Evolutionary conservation across 768 basidiomycete species (phyloP).

Genomic region (Brasilioporus rufonigricans): DNA sequence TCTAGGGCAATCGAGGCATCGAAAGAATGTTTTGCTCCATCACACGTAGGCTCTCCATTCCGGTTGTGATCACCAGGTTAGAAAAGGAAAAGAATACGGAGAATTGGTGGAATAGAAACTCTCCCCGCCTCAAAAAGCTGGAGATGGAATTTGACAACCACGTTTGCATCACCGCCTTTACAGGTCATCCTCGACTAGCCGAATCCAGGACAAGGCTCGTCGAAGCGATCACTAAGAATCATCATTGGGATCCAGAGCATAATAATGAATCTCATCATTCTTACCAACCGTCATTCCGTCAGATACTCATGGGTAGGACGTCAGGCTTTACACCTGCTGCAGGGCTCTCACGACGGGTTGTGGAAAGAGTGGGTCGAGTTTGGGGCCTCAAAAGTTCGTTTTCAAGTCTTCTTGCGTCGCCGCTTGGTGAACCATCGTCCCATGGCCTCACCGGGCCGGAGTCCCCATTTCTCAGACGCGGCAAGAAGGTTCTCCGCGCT

Average conservation of each 20-base stretch:
- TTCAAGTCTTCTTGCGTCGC: slow-evolving; percentile 45
- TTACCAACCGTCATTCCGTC: slow-evolving; percentile 42
- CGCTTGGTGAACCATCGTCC: slow-evolving; percentile 42
- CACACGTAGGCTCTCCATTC: slow-evolving; percentile 36
- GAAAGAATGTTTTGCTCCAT: slow-evolving; percentile 31
- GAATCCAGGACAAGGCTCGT: slow-evolving; percentile 17
- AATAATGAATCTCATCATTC: too few species aligned
- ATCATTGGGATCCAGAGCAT: slow-evolving; percentile 16
- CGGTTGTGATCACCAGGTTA: slow-evolving; percentile 37
- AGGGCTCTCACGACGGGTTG: slow-evolving; percentile 72
- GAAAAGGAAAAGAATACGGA: slow-evolving; percentile 30
- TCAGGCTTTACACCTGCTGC: slow-evolving; percentile 67
- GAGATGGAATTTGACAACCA: slow-evolving; percentile 35
- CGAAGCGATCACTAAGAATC: slow-evolving; percentile 8
- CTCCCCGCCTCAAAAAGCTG: slow-evolving; percentile 19
- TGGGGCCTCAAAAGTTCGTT: slow-evolving; percentile 45
- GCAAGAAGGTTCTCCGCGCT: slow-evolving; percentile 46
- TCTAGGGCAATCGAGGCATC: slow-evolving; percentile 30
- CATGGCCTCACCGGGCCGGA: slow-evolving; percentile 32
- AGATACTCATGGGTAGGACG: slow-evolving; percentile 73
- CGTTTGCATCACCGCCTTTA: slow-evolving; percentile 37
- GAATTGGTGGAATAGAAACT: slow-evolving; percentile 33
- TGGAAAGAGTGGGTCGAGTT: slow-evolving; percentile 71
- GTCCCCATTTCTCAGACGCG: slow-evolving; percentile 15
- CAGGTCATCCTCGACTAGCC: background rate